phyloP scores from a whole-genome alignment of 441 rosid genomes.

The Erodium texanum region DNA sequence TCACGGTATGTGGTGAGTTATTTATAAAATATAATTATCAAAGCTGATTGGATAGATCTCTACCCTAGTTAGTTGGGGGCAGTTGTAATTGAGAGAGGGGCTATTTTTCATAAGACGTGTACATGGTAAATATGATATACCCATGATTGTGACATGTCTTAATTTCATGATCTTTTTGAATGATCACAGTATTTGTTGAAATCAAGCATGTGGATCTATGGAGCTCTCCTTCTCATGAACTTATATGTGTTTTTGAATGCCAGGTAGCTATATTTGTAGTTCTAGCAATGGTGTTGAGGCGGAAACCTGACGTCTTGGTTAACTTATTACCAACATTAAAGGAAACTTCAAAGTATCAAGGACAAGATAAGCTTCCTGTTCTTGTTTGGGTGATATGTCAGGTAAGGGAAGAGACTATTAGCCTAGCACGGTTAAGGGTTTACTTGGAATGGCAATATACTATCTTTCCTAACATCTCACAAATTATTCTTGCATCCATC shows the following conservation, averaged over 20 bases:
- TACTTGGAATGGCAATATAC: background rate
- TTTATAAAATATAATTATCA: no score
- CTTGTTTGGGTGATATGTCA: slow-evolving; percentile 74
- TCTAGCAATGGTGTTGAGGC: slow-evolving; percentile 73
- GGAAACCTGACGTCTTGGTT: slow-evolving; percentile 74
- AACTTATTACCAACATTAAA: slow-evolving; percentile 46
- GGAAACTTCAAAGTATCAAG: slow-evolving; percentile 37
- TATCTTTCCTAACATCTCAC: background rate
- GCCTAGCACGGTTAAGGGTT: background rate
- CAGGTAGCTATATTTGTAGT: slow-evolving; percentile 89
- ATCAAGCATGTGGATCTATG: background rate
- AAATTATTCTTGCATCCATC: background rate
- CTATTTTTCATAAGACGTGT: background rate
- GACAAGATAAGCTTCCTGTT: slow-evolving; percentile 71
- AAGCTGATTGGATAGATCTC: background rate
- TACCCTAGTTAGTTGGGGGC: background rate
- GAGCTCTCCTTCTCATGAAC: background rate
- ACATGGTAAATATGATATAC: background rate
- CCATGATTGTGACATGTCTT: background rate
- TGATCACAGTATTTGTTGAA: background rate
- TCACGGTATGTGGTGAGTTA: no score
- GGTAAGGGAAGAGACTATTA: slow-evolving; percentile 27
- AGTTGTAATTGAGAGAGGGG: no score
- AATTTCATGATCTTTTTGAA: background rate
- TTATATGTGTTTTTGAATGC: background rate